Evolutionary conservation across 345 rosid species (phyloP), one percentile per base, ranked within the genome.

Genomic region (Aquilaria yunnanensis): DNA sequence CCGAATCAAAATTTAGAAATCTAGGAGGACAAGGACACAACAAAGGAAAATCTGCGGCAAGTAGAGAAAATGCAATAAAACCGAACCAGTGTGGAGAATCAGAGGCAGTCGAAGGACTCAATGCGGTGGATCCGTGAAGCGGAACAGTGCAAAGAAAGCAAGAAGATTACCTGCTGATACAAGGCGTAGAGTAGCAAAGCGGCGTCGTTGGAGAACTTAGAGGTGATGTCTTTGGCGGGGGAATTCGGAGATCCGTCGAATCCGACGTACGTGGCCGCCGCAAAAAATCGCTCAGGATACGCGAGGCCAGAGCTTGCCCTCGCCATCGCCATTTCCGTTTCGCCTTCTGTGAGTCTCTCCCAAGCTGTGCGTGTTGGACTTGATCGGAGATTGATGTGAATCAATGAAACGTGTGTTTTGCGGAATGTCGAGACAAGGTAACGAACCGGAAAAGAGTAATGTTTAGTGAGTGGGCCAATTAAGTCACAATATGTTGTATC

Each of bases 241-340:
- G 96, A 69, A 73, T 70, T 69, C 10, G 81, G 81, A 76, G 97
- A 90, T 90, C 97, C 96, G 37, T 85, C 92, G 74, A 93, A 78
- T 47, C 98, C 98, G 63, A 84, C 94, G 67, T 67, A 93, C 9
- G 96, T 62, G 33, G 97, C 89, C n/a, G 99, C 99, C 5, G 96
- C 92, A 66, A 82, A 95, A 81, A 95, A 95, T 43, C 98, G 84
- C 71, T 91, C 96, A 32, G 98, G 98, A 75, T 89, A 92, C 53
- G 98, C 91, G 73, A 89, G 96, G 76, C 96, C 96, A 64, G 97
- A 85, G 83, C 82, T 87, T 64, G 83, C 87, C 76, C 97, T 85
- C 83, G 91, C 80, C 89, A 84, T 80, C 51, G 90, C 78, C 88
- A 75, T 80, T 59, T 63, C 46, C 43, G 8, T 37, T 37, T 37